Base-by-base conservation (phyloP, 208 protist genomes). In the Phytomonas sp. region DNA sequence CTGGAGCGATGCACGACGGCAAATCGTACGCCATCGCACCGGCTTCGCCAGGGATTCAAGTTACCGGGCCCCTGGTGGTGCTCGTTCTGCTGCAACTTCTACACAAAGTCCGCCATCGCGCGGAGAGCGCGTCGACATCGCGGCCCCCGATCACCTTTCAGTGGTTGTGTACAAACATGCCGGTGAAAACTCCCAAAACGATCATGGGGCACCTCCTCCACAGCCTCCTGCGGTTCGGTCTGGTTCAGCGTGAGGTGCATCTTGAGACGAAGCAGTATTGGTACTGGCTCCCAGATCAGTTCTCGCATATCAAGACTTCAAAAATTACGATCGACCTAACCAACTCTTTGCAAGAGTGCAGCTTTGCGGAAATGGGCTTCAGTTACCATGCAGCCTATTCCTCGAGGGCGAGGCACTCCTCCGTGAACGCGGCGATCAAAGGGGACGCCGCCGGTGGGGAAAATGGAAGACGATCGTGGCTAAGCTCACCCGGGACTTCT, bases 11-110 rank as follows among this genome's bases (percentile, higher is more conserved):
- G 71, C 15, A 36, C 34, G 32, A 60, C 68, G 23, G 51, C 60
- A 4, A 20, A 28, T 9, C 36, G 6, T 9, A 13, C 9, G 6
- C 36, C 6, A 9, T 4, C 6, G 31, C 37, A 28, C 9, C 43
- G 20, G 64, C 37, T 2, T 71, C 70, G 9, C 43, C 59, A 3
- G 63, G 62, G 26, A 69, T 81, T 36, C 77, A 74, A 53, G 56
- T 93, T 17, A 60, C 75, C 11, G 80, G 82, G 0, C 82, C 87
- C 4, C 87, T 84, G 9, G 26, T 90, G 28, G 76, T 79, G 33
- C 63, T 83, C 34, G 46, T 93, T 0, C 60, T 93, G 28, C 76
- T 88, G 30, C 82, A 93, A 67, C 70, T 80, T 15, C 65, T 93
- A 9, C 77, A 87, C 29, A 73, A 79, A 17, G 74, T 73, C 17